These are phyloP conservation scores for Diplodia sapinea DNA, from an alignment of 2,329 filamentous ascomycete species.

Conservation along the genomic window DNA sequence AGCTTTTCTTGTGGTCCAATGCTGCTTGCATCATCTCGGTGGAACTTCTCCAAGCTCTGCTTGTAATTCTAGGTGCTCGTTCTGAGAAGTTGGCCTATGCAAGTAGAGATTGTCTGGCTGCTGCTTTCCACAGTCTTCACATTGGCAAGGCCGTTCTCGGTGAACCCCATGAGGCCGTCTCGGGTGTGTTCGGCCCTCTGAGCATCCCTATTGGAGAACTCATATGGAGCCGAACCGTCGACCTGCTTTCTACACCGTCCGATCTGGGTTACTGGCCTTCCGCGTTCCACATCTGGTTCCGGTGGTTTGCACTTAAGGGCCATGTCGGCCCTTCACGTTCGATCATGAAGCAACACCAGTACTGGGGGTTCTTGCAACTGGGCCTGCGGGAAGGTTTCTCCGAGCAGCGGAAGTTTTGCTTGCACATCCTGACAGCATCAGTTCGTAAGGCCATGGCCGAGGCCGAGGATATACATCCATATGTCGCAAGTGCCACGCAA, in stretches of 20 bases:
- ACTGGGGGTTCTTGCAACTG: conserved; percentile 49
- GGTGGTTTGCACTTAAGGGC: conserved; percentile 41
- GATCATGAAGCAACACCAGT: conserved; percentile 42
- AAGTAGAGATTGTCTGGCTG: conserved; percentile 22
- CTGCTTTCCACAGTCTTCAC: conserved; percentile 18
- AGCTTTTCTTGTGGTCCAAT: conserved; percentile 41
- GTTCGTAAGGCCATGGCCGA: conserved; percentile 35
- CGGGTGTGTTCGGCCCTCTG: background rate
- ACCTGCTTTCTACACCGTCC: conserved; percentile 4
- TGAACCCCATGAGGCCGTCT: background rate
- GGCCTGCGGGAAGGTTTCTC: conserved; percentile 52
- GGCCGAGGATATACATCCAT: conserved; percentile 31
- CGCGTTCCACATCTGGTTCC: conserved; percentile 45
- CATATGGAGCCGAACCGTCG: conserved; percentile 23
- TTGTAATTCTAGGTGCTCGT: conserved; percentile 25
- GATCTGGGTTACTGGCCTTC: conserved; percentile 11
- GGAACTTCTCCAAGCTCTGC: conserved; percentile 15
- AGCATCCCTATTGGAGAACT: conserved; percentile 3
- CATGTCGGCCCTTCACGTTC: conserved; percentile 34
- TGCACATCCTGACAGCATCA: conserved; percentile 53
- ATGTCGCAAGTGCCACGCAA: conserved; percentile 8
- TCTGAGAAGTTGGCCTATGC: conserved; percentile 15
- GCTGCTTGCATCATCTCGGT: conserved; percentile 9
- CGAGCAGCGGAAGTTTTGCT: conserved; percentile 55
- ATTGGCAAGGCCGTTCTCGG: conserved; percentile 1